Conservation (phyloP, 345 rosid genomes). For the Sapria himalayana region DNA sequence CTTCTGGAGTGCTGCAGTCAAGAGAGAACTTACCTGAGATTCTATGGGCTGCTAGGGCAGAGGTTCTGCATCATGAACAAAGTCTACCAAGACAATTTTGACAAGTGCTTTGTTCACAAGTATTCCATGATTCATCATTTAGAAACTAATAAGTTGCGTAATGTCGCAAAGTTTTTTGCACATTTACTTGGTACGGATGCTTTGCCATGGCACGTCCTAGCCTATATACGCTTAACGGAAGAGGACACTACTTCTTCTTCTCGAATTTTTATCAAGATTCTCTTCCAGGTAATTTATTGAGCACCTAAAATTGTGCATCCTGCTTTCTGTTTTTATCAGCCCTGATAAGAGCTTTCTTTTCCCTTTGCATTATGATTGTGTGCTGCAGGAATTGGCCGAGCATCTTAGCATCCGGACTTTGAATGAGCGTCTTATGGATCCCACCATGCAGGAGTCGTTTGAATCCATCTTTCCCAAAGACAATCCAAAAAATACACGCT, state of each 20-base stretch:
- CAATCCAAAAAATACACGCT: constrained; percentile 80
- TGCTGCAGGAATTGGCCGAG: constrained; percentile 69
- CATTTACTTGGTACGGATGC: constrained; percentile 88
- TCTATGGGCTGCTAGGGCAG: constrained; percentile 79
- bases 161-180: constrained; percentile 88
- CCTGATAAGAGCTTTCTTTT: background rate
- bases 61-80: constrained; percentile 90
- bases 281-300: constrained; percentile 47
- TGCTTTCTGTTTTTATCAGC: background rate
- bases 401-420: constrained; percentile 68
- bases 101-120: constrained; percentile 76
- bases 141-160: constrained; percentile 71
- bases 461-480: constrained; percentile 80
- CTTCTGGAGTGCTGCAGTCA: constrained; percentile 88
- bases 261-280: constrained; percentile 85
- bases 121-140: constrained; percentile 91
- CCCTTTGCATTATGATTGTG: background rate
- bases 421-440: constrained; percentile 61
- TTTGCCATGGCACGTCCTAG: constrained; percentile 82
- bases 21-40: constrained; percentile 86
- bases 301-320: background rate
- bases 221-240: constrained; percentile 69
- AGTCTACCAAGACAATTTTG: constrained; percentile 77
- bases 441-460: constrained; percentile 47
- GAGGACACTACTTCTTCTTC: constrained; percentile 92